Evolutionary conservation across 495 filamentous ascomycete genomes (phyloP), one percentile per base, ranked within the genome.

Genomic region (Hypomontagnella monticulosa): DNA sequence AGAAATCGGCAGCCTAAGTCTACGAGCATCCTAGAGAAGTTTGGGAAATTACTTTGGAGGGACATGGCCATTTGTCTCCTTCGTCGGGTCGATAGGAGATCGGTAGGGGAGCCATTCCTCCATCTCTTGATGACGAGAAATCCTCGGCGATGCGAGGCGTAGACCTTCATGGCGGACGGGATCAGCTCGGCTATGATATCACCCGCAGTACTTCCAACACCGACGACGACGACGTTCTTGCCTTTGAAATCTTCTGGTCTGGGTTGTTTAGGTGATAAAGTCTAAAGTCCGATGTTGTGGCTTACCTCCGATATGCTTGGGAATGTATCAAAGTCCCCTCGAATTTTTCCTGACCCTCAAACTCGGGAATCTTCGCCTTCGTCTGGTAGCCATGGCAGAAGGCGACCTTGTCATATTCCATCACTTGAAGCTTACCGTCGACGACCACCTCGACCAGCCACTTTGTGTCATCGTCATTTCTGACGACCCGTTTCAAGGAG

Each of bases 341-440:
- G 30, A 74, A 76, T 42, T 50, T 51, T 6, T 71, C 67, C 23
- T 63, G 63, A 1, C 63, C 71, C 27, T 67, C 67, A 57, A 74
- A 63, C 36, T 43, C 23, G 4, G 71, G 71, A 19, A 71, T 58
- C 46, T 61, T 58, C n/a, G 74, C 69, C 36, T 60, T 66, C 18
- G 60, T 71, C 59, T 76, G 70, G 50, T 75, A 74, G 12, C 74
- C 72, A 41, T 72, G 62, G 46, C 70, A 70, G 43, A 76, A 70
- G 18, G 52, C 72, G 14, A 76, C 58, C 43, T 70, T 67, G 61
- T 76, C 74, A 52, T 67, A 75, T 59, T 69, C 67, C 38, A 48
- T 19, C 19, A 67, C 61, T 33, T 70, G 49, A 16, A 43, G 41
- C 11, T 50, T 60, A 8, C 63, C 69, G 23, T 71, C 61, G 23